Evolutionary conservation across 2,329 filamentous ascomycete genomes (phyloP), one percentile per base, ranked within the genome.

Genomic region (Colletotrichum sp.): DNA sequence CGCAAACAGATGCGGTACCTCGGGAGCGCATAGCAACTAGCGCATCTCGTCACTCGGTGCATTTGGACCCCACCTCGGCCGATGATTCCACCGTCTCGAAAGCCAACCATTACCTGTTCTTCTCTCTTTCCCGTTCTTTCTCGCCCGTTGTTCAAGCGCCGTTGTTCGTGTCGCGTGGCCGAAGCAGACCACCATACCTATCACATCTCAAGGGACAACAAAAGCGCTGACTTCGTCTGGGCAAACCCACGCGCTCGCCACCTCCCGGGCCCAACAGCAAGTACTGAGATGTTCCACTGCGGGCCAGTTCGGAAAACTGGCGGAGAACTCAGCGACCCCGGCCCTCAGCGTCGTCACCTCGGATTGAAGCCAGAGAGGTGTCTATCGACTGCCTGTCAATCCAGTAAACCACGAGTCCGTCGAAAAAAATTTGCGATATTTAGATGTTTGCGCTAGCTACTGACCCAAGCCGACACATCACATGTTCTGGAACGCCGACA

Each of bases 231-330:
- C n/a, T 52, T 21, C 6, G 8, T n/a, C n/a, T 30, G 24, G 3
- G 6, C 24, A 12, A 21, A 6, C 12, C 28, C 21, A 13, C 8
- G 16, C 4, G 55, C 12, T 13, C 43, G n/a, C n/a, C n/a, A 52
- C 43, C 8, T n/a, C 21, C 60, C 26, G 55, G 15, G 16, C 24
- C 15, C 43, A 30, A 66, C 15, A 8, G 15, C 8, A 10, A 28
- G 60, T 32, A 58, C 70, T 52, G 10, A 52, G n/a, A 21, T 64
- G 26, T 68, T 28, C 30, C 64, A 48, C 16, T 60, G 72, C 69
- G 69, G 64, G 64, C 57, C 70, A 2, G 15, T 9, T 75, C 73
- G 70, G 73, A 68, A 75, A 69, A 69, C 64, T 48, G 64, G 73
- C 73, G 73, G 73, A 69, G 63, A 75, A 73, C 73, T 57, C 15